Base-by-base conservation (phyloP, 78 protist species). In the Ministeria vibrans region DNA sequence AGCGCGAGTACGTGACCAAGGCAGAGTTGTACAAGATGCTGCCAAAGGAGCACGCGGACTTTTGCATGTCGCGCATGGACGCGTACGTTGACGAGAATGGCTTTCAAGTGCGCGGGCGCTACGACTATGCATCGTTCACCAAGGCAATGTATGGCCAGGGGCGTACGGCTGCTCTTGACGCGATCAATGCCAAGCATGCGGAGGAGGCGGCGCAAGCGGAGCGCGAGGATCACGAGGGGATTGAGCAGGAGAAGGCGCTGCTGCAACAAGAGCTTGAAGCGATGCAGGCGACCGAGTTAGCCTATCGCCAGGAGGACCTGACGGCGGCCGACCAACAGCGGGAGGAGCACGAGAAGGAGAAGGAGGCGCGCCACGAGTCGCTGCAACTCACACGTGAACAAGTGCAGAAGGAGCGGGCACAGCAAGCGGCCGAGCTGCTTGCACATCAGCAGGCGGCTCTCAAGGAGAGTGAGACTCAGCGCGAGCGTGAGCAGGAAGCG, bases 1-100 rank as follows among this genome's bases (percentile, higher is more conserved):
- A 77, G 53, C 62, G 77, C 78, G 49, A 39, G 42, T 79, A 45
- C 41, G 74, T 66, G 46, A 79, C 72, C 32, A 25, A 49, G 74
- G 34, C 11, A 0, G 42, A 75, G 43, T 2, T 75, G 2, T 3
- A 3, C 66, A 15, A 3, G 43, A 42, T 6, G 63, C 79, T 75
- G 34, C 1, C 39, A 5, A 25, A 38, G 36, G 66, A 75, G 34
- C 53, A 13, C 20, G 76, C 44, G 23, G 38, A 44, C 34, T 70
- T 27, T 38, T 70, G 76, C 76, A 0, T 38, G 7, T 30, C 18
- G n/a, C 53, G 44, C 53, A 70, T 70, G 76, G 7, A 41, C 27
- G 41, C 76, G 36, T 70, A 70, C 25, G 25, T 2, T 34, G 59
- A 44, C 53, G 76, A 2, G 41, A n/a, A n/a, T n/a, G 9, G 27